These are phyloP conservation scores for Epichloe sp. DNA, from an alignment of 2,329 filamentous ascomycete species.

Conservation along the genomic window DNA sequence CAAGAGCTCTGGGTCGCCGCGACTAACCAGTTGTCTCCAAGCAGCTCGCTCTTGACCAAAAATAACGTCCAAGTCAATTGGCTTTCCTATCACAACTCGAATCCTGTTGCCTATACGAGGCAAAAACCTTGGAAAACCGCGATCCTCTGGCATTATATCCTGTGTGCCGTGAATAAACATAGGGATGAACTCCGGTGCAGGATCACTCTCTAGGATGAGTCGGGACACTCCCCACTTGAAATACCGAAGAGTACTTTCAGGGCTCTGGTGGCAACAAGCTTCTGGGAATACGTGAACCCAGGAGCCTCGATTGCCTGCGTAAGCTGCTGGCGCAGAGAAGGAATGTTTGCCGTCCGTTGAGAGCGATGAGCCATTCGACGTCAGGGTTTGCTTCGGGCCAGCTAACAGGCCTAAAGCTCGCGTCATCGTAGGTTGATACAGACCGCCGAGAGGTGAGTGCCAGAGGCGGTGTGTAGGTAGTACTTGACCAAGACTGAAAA, in stretches of 20 bases:
- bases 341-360: constrained; percentile 53
- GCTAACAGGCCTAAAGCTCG: constrained; percentile 79
- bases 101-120: constrained; percentile 62
- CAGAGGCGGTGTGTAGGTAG: constrained; percentile 74
- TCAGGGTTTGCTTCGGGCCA: constrained; percentile 34
- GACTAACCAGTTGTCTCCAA: constrained; percentile 56
- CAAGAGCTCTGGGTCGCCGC: constrained; percentile 33
- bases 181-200: constrained; percentile 76
- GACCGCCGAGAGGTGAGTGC: constrained; percentile 68
- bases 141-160: constrained; percentile 73
- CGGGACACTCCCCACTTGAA: constrained; percentile 97
- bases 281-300: constrained; percentile 98
- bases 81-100: constrained; percentile 65
- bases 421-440: constrained; percentile 80
- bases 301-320: constrained; percentile 52
- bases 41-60: constrained; percentile 65
- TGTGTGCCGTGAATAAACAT: constrained; percentile 92
- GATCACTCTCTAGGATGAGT: constrained; percentile 78
- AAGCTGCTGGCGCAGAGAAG: constrained; percentile 60
- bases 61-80: constrained; percentile 55
- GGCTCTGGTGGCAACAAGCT: constrained; percentile 82
- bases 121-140: constrained; percentile 66
- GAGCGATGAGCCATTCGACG: constrained; percentile 35
- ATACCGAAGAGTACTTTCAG: constrained; percentile 70
- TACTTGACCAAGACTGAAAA: constrained; percentile 84